Percentiles rank a stretch among this genome's conserved stretches.
phyloP scores from a whole-genome alignment of 73 alveolate species.

The Paramecium sexaurelia region DNA sequence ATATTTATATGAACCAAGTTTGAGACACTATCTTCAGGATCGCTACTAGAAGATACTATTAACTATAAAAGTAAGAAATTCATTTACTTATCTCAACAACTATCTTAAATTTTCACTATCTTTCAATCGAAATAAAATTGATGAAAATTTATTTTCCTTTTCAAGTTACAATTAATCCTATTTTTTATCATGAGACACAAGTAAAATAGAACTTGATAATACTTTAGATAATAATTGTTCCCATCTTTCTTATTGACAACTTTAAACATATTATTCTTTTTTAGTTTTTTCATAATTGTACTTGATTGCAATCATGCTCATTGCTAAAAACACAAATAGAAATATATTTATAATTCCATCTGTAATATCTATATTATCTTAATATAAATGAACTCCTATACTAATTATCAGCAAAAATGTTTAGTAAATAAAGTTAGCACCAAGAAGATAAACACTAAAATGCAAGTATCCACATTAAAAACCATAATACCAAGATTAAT shows the following conservation, averaged over 20 bases:
- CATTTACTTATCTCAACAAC: neutral
- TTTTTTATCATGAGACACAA: neutral
- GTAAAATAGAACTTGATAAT: neutral
- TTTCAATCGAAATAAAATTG: neutral
- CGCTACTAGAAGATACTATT: neutral
- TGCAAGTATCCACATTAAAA: neutral
- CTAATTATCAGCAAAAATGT: neutral
- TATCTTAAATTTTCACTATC: neutral
- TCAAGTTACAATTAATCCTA: slow-evolving; percentile 2
- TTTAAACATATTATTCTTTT: neutral
- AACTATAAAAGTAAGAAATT: neutral
- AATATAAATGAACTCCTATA: neutral
- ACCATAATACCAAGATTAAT: slow-evolving; percentile 20
- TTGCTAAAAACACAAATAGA: neutral
- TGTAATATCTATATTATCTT: neutral
- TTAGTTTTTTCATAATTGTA: slow-evolving; percentile 28
- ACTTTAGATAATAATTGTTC: neutral
- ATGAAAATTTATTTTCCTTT: neutral
- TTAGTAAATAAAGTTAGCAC: neutral
- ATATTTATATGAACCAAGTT: neutral
- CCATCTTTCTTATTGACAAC: slow-evolving; percentile 12
- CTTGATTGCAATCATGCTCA: slow-evolving; percentile 3
- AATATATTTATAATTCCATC: slow-evolving; percentile 20
- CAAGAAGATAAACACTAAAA: neutral
- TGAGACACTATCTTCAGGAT: neutral